Evolutionary conservation across 345 rosid species (phyloP).

Genomic region (Eucalyptus fibrosa): DNA sequence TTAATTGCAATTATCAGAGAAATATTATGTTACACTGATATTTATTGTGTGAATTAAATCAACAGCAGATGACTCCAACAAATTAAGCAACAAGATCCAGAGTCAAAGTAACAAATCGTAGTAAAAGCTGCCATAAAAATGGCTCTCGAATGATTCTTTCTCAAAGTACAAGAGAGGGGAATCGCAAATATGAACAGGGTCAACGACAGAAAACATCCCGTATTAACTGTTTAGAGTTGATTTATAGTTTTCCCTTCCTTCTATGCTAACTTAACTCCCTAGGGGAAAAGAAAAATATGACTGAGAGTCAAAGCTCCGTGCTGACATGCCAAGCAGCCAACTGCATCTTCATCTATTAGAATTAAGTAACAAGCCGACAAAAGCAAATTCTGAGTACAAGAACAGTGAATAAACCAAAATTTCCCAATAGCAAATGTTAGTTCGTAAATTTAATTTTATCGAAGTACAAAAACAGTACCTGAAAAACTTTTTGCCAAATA

Average conservation of each 20-base stretch:
- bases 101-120: not conserved
- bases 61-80: not conserved
- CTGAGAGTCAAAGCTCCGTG: not conserved
- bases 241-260: not conserved
- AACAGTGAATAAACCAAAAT: not conserved
- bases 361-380: not conserved
- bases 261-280: not conserved
- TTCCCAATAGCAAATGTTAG: not conserved
- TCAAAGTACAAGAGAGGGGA: not conserved
- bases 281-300: not conserved
- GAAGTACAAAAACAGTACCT: constrained; percentile 11
- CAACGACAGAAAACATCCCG: not conserved
- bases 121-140: not conserved
- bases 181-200: not conserved
- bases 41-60: not conserved
- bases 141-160: not conserved
- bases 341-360: not conserved
- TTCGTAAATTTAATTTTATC: not conserved
- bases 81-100: not conserved
- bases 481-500: constrained; percentile 60
- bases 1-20: not conserved
- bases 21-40: not conserved
- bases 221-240: not conserved
- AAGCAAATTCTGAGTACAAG: not conserved
- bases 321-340: not conserved